Percentiles rank a stretch among this genome's conserved stretches.
These are phyloP conservation scores for Suillus alpinus DNA, from an alignment of 768 basidiomycete species.

Conservation along the genomic window DNA sequence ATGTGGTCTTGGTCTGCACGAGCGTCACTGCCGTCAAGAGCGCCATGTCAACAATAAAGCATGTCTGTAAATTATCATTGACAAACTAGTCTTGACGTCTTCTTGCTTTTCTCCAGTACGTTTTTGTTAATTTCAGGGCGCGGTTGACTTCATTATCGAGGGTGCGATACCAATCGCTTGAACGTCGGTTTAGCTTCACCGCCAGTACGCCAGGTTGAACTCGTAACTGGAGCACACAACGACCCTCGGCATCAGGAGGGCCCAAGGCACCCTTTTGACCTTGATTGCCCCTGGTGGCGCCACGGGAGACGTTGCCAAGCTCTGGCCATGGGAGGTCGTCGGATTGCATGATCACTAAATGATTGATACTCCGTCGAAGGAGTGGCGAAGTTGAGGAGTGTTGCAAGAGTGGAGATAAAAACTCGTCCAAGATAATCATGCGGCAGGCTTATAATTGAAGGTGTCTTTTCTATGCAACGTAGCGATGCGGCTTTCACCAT, in stretches of 20 bases:
- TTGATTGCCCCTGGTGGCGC: conserved; percentile 82
- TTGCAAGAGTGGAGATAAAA: conserved; percentile 35
- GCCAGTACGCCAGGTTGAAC: conserved; percentile 82
- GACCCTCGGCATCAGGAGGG: conserved; percentile 70
- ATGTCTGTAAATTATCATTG: not conserved
- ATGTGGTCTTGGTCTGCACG: conserved; percentile 86
- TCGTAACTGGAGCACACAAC: conserved; percentile 72
- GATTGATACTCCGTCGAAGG: conserved; percentile 2
- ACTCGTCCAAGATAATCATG: conserved; percentile 34
- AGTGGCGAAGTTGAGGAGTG: conserved; percentile 18
- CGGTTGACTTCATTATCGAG: conserved; percentile 78
- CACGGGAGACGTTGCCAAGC: conserved; percentile 79
- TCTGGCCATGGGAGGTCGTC: conserved; percentile 89
- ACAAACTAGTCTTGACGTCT: conserved; percentile 69
- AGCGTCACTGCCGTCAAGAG: conserved; percentile 43
- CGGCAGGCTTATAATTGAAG: conserved; percentile 35
- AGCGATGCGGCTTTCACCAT: conserved; percentile 36
- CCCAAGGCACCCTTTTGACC: conserved; percentile 80
- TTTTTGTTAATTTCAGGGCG: conserved; percentile 81
- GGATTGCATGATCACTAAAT: conserved; percentile 35
- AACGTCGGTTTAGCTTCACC: conserved; percentile 68
- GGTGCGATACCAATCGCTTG: conserved; percentile 80
- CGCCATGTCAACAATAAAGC: conserved; percentile 10
- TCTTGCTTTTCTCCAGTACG: conserved; percentile 81
- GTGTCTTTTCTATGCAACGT: conserved; percentile 22